Evolutionary conservation across 1,284 basidiomycete genomes (phyloP).

Genomic region (Rhodotorula sp.): DNA sequence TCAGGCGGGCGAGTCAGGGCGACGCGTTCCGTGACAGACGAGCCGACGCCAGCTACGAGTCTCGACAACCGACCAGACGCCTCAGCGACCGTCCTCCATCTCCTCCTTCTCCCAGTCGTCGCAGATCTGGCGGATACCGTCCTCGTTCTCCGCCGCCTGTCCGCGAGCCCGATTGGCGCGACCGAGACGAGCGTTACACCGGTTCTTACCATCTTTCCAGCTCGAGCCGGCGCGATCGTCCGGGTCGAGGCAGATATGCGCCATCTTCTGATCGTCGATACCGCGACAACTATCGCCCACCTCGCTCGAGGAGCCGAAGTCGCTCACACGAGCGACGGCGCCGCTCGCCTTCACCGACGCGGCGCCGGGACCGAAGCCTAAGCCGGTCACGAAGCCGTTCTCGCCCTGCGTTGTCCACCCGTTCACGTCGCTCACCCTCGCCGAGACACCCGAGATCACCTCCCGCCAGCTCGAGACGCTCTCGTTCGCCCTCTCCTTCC

Average conservation of each 20-base stretch:
- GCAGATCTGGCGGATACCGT: neutral
- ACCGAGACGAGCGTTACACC: slow-evolving; percentile 18
- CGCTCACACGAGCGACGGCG: neutral
- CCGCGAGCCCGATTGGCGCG: slow-evolving; percentile 29
- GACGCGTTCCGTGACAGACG: neutral
- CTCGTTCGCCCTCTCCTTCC: neutral
- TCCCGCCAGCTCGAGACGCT: neutral
- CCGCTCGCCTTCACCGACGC: neutral
- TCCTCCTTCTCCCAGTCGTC: too few species aligned
- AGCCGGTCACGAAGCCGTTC: neutral
- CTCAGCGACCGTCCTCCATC: too few species aligned
- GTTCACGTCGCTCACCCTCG: neutral
- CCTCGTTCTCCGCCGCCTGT: neutral
- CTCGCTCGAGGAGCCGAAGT: neutral
- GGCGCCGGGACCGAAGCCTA: neutral
- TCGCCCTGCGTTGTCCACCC: neutral
- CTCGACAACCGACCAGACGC: neutral
- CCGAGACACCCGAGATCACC: neutral
- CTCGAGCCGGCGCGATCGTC: slow-evolving; percentile 2
- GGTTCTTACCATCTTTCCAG: slow-evolving; percentile 23
- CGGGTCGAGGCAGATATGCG: neutral
- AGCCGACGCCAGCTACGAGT: neutral
- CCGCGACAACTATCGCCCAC: neutral
- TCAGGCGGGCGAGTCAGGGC: slow-evolving; percentile 3
- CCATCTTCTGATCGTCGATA: neutral